phyloP scores from a whole-genome alignment of 2,329 filamentous ascomycete genomes.

The Nemania abortiva region DNA sequence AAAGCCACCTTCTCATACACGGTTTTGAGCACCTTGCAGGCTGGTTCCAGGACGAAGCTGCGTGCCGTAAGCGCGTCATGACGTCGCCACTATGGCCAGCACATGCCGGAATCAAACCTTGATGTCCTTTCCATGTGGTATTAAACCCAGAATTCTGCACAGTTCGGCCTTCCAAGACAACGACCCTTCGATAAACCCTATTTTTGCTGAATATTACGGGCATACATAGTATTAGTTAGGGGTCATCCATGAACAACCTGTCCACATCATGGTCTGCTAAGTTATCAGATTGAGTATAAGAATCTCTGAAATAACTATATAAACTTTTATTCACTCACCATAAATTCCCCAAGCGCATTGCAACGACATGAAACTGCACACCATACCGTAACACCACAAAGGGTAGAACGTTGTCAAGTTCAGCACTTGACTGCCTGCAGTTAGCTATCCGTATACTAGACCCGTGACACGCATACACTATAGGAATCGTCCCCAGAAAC shows the following conservation, averaged over 20 bases:
- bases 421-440: too few relatives aligned
- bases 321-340: conserved; percentile 10
- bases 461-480: conserved; percentile 13
- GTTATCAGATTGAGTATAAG: conserved; percentile 6
- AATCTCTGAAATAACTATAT: conserved; percentile 1
- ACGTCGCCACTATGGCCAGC: conserved; percentile 1
- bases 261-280: neutral
- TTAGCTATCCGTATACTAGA: too few relatives aligned
- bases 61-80: neutral
- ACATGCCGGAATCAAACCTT: conserved; percentile 7
- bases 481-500: conserved; percentile 6
- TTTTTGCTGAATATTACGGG: neutral
- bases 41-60: conserved; percentile 3
- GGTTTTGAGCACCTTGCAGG: neutral
- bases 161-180: neutral
- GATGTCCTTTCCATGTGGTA: conserved; percentile 1
- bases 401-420: too few relatives aligned
- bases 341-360: neutral
- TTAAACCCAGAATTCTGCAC: conserved; percentile 1
- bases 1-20: neutral
- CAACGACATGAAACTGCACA: too few relatives aligned
- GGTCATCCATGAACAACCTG: conserved; percentile 10
- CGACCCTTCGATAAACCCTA: neutral
- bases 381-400: too few relatives aligned
- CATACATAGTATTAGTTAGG: neutral